These are phyloP conservation scores for Kuraishia hungarica DNA, from an alignment of 805 yeast genomes.

Conservation along the genomic window DNA sequence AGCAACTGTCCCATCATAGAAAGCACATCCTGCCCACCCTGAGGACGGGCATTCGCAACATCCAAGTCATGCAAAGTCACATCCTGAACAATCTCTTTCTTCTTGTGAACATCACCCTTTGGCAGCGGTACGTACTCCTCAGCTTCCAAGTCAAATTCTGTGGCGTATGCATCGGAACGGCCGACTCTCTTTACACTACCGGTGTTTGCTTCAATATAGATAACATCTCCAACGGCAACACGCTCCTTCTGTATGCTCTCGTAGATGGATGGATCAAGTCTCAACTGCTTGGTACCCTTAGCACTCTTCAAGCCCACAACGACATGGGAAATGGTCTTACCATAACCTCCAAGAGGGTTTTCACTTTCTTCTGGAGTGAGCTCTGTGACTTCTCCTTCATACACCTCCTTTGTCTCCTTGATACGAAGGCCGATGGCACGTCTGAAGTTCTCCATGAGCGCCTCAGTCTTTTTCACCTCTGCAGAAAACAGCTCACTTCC, in stretches of 20 bases:
- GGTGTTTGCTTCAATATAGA: constrained; percentile 93
- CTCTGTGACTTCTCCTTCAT: constrained; percentile 97
- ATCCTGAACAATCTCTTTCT: constrained; percentile 96
- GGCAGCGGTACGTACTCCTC: constrained; percentile 98
- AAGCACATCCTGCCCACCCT: constrained; percentile 93
- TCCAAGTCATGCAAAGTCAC: constrained; percentile 95
- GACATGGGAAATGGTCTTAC: constrained; percentile 91
- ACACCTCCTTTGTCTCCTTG: constrained; percentile 94
- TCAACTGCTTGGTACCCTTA: constrained; percentile 80
- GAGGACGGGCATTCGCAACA: constrained; percentile 92
- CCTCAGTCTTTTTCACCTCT: constrained; percentile 96
- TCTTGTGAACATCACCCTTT: constrained; percentile 97
- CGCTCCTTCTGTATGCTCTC: constrained; percentile 93
- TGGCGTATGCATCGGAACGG: constrained; percentile 96
- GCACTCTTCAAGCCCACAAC: constrained; percentile 90
- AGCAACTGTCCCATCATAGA: constrained; percentile 95
- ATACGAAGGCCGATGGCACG: constrained; percentile 94
- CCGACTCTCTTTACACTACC: constrained; percentile 98
- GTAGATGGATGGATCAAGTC: constrained; percentile 88
- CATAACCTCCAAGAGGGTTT: constrained; percentile 95
- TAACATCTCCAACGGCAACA: constrained; percentile 92
- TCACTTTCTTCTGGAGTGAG: constrained; percentile 93
- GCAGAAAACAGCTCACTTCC: constrained; percentile 91
- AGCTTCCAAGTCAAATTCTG: constrained; percentile 97
- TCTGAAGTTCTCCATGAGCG: constrained; percentile 92